Evolutionary conservation across 2,329 filamentous ascomycete species (phyloP), one percentile per base, ranked within the genome.

Genomic region (Seiridium unicorne): DNA sequence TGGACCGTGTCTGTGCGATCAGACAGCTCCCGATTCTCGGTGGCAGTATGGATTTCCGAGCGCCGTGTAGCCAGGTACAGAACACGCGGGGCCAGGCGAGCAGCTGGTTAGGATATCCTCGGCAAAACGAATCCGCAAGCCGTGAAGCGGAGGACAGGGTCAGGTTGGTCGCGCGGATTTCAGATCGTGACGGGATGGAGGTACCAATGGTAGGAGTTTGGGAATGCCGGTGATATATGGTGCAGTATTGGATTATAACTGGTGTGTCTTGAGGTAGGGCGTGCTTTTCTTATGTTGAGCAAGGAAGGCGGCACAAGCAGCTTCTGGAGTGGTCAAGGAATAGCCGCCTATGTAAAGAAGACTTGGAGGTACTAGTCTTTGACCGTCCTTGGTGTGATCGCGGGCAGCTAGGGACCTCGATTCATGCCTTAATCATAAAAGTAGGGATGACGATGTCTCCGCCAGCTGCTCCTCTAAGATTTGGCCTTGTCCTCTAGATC

Each of bases 391-490:
- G 61, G 64, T 67, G 65, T 65, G 69, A 68, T 67, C 64, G 69
- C 64, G 58, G 63, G 60, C 63, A 67, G 65, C 62, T 63, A 65
- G 63, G 63, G 64, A 57, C 61, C 58, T 63, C 64, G 60, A 61
- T 63, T 62, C 60, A 68, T 64, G 62, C 64, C 63, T 65, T 65
- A 64, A 62, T 63, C 60, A 60, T 61, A 60, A 53, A 59, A 63
- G 65, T 67, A 69, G 65, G 67, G 63, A 65, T 68, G 68, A 68
- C 64, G 65, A 67, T 69, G 64, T 59, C 65, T 62, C 60, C 60
- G 63, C 64, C 51, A 26, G 47, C 35, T 62, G 58, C 34, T 58
- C 26, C 65, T 66, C 68, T 64, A 68, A 66, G 53, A 63, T 70
- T 66, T 68, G 64, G 65, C 60, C 67, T 68, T 61, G 65, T 65